Conservation (phyloP, 352 stramenopile species). For the Globisporangium radiosum region DNA sequence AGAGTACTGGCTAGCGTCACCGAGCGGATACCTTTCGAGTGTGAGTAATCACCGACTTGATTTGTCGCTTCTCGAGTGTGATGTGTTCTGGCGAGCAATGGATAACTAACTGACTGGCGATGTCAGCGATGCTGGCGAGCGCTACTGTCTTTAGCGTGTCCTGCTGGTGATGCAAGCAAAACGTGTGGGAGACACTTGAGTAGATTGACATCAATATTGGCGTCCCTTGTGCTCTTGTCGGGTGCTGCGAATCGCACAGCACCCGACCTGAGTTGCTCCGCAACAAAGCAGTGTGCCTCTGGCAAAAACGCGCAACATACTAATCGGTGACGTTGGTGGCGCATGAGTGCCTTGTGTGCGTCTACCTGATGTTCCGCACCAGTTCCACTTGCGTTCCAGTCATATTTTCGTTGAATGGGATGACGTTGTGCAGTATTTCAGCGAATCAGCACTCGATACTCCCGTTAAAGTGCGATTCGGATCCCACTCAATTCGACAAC, state of each 20-base stretch:
- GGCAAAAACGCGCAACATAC: neutral
- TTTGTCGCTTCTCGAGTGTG: neutral
- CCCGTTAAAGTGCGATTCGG: neutral
- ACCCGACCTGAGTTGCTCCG: too few species aligned
- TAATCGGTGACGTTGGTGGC: neutral
- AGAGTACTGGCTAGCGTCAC: neutral
- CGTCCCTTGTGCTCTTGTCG: too few species aligned
- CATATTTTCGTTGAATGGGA: neutral
- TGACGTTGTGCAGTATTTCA: neutral
- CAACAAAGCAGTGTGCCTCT: neutral
- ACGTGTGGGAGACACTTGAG: too few species aligned
- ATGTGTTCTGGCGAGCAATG: neutral
- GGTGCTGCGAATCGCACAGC: too few species aligned
- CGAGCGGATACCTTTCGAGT: neutral
- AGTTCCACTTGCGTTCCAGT: conserved; percentile 1
- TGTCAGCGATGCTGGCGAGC: too few species aligned
- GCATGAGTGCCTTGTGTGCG: neutral
- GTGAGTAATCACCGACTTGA: neutral
- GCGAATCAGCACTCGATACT: conserved; percentile 1
- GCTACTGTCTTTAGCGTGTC: too few species aligned
- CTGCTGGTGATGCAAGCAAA: too few species aligned
- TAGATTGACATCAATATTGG: too few species aligned
- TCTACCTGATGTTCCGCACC: conserved; percentile 3
- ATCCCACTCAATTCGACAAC: too few species aligned
- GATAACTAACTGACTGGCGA: too few species aligned